Evolutionary conservation across 805 yeast species (phyloP).

Genomic region (Komagataella kurtzmanii): DNA sequence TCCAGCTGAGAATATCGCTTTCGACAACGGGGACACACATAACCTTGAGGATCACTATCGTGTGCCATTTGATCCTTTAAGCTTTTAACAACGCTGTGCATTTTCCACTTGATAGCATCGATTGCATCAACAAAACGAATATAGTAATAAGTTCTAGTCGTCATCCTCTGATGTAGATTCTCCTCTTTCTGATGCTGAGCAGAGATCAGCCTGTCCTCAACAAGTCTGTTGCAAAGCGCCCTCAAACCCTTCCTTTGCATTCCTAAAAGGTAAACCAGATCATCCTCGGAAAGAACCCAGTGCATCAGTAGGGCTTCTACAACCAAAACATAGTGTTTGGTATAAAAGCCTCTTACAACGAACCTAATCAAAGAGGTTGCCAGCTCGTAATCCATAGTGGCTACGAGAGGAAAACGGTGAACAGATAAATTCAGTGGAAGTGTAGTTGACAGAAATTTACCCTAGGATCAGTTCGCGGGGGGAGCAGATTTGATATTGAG

Average conservation of each 20-base stretch:
- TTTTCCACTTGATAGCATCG: constrained; percentile 93
- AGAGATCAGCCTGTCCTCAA: constrained; percentile 72
- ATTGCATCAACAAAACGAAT: constrained; percentile 88
- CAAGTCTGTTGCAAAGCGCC: constrained; percentile 62
- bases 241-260: constrained; percentile 81
- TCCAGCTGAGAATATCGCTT: constrained; percentile 76
- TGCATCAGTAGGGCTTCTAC: constrained; percentile 82
- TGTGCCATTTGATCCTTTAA: constrained; percentile 75
- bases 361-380: constrained; percentile 43
- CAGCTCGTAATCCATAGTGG: constrained; percentile 3
- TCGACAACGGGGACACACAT: constrained; percentile 76
- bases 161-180: constrained; percentile 49
- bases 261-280: constrained; percentile 66
- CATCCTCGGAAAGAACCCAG: constrained; percentile 87
- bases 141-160: constrained; percentile 69
- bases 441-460: background rate
- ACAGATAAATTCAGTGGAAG: background rate
- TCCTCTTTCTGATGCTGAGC: constrained; percentile 64
- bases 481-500: background rate
- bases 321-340: constrained; percentile 68
- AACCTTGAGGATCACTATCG: constrained; percentile 87
- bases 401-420: background rate
- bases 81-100: constrained; percentile 69
- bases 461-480: background rate
- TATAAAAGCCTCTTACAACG: constrained; percentile 80